Percentiles rank a stretch among this genome's conserved stretches.
phyloP scores from a whole-genome alignment of 2,329 filamentous ascomycete species.

The Phialophora tarda region DNA sequence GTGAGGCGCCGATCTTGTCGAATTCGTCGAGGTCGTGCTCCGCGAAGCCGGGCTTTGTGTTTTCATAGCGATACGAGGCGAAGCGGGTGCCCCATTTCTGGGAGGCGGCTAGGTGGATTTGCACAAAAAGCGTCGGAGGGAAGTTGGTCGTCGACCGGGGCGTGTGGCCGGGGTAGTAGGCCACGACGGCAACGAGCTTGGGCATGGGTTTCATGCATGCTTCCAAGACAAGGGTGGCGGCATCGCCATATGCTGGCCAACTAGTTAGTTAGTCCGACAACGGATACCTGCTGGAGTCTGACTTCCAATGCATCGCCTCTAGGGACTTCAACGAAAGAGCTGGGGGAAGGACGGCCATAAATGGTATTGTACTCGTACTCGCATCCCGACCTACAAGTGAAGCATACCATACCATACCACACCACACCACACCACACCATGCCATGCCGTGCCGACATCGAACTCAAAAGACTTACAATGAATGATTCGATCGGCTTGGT shows the following conservation, averaged over 20 bases:
- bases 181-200: constrained; percentile 64
- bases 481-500: not conserved
- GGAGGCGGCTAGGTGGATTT: constrained; percentile 63
- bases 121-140: constrained; percentile 51
- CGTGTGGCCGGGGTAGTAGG: constrained; percentile 67
- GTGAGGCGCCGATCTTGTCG: constrained; percentile 65
- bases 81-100: constrained; percentile 42
- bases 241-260: constrained; percentile 63
- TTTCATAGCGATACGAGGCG: constrained; percentile 60
- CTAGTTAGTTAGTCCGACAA: not conserved
- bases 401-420: not conserved
- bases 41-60: constrained; percentile 69
- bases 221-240: constrained; percentile 65
- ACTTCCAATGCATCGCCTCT: not conserved
- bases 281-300: not conserved
- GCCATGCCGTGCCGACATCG: not conserved
- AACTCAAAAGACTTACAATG: constrained; percentile 3
- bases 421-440: not conserved
- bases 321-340: not conserved
- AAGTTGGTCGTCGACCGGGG: constrained; percentile 54
- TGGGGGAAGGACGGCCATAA: not conserved
- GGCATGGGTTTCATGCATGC: constrained; percentile 62
- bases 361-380: not conserved
- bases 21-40: constrained; percentile 73
- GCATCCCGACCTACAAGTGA: not conserved